A percentile compares a stretch with the other conserved stretches of the same genome.
phyloP scores from a whole-genome alignment of 257 asterid genomes.

The Dorcoceras hygrometricum region DNA sequence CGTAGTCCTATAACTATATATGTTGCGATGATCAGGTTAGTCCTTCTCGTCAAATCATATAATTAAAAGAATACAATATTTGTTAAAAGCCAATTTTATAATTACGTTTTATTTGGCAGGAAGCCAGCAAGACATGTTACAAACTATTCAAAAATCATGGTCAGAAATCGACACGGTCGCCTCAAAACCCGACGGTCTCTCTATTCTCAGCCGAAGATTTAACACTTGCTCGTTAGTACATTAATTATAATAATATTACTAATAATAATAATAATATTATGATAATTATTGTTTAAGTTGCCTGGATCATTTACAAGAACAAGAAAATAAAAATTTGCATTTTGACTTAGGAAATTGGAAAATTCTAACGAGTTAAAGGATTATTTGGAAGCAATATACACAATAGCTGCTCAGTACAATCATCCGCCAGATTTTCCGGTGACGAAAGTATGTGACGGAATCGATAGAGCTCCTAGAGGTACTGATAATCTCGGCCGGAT shows the following conservation, averaged over 20 bases:
- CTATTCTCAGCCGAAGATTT: conserved; percentile 47
- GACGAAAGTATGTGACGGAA: conserved; percentile 45
- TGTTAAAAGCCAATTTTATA: too few species aligned
- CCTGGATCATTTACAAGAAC: too few species aligned
- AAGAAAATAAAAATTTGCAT: too few species aligned
- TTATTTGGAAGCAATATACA: conserved; percentile 37
- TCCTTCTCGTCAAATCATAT: too few species aligned
- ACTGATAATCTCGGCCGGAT: conserved; percentile 44
- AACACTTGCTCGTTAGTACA: conserved; percentile 66
- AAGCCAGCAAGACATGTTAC: conserved; percentile 49
- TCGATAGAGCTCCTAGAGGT: conserved; percentile 42
- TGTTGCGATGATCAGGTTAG: too few species aligned
- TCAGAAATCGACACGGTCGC: conserved; percentile 55
- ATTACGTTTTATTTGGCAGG: too few species aligned
- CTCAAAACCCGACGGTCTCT: conserved; percentile 47
- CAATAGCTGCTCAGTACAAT: conserved; percentile 55
- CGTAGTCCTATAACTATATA: too few species aligned
- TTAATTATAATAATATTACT: too few species aligned
- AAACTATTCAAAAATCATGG: conserved; percentile 61
- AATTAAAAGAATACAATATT: too few species aligned
- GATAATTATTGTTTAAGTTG: too few species aligned
- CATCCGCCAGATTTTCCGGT: conserved; percentile 47
- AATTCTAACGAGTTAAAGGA: conserved; percentile 36
- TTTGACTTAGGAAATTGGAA: conserved; percentile 37
- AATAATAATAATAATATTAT: too few species aligned